Evolutionary conservation across 805 yeast species (phyloP).

Genomic region (Peterozyma toletana): DNA sequence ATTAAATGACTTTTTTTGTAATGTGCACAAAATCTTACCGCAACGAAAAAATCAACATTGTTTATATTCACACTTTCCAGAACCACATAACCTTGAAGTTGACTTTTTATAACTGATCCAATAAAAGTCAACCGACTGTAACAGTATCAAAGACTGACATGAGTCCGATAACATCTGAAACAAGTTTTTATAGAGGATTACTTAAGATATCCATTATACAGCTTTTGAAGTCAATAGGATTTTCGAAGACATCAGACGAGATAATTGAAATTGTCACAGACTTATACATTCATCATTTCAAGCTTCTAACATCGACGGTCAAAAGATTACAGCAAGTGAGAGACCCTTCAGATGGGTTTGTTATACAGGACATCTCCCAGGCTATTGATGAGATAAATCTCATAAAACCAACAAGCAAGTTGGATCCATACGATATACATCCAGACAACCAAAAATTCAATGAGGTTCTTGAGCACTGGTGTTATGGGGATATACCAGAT

Average conservation of each 20-base stretch:
- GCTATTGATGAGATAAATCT: conserved; percentile 61
- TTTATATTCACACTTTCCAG: too few species aligned
- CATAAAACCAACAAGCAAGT: conserved; percentile 46
- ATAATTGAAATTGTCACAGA: conserved; percentile 76
- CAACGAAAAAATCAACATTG: too few species aligned
- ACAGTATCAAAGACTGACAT: neutral
- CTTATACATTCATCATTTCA: conserved; percentile 57
- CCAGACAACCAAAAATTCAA: conserved; percentile 39
- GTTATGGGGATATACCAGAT: conserved; percentile 34
- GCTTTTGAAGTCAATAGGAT: conserved; percentile 73
- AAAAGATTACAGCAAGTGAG: conserved; percentile 40
- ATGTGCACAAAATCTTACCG: too few species aligned
- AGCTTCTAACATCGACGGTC: conserved; percentile 44
- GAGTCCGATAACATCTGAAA: conserved; percentile 2
- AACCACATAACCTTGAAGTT: too few species aligned
- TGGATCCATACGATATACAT: conserved; percentile 49
- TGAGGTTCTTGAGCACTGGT: conserved; percentile 49
- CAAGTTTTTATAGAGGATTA: conserved; percentile 1
- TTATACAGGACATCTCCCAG: conserved; percentile 61
- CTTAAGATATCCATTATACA: conserved; percentile 29
- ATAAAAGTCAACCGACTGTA: neutral
- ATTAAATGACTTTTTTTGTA: too few species aligned
- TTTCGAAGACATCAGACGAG: conserved; percentile 68
- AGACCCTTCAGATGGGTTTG: conserved; percentile 32
- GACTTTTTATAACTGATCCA: too few species aligned